Conservation (phyloP, 305 asterid species). For the Fraxinus greggii region DNA sequence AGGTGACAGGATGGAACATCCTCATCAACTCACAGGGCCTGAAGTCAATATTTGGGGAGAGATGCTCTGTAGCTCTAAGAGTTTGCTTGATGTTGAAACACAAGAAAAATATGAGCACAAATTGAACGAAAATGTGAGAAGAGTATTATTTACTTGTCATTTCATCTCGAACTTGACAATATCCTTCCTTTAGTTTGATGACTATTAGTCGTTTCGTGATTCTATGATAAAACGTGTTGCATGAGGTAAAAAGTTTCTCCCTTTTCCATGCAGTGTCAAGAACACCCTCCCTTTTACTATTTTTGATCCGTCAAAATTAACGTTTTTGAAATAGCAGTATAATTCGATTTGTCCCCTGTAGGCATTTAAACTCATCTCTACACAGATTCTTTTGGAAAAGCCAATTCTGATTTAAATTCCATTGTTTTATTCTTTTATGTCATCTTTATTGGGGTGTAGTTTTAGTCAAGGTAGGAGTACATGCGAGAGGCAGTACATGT, state of each 20-base stretch:
- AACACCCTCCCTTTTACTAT: not conserved
- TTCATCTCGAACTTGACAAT: slow-evolving; percentile 1
- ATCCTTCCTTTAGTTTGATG: not conserved
- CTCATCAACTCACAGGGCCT: slow-evolving; percentile 35
- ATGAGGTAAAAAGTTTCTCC: not conserved
- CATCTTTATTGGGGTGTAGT: not conserved
- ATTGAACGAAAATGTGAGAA: slow-evolving; percentile 40
- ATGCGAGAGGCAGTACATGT: not conserved
- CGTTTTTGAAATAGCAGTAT: not conserved
- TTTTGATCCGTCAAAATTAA: not conserved
- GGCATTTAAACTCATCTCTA: not conserved
- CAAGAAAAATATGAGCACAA: slow-evolving; percentile 31
- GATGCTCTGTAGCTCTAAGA: slow-evolving; percentile 44
- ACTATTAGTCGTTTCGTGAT: not conserved
- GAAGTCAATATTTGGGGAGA: slow-evolving; percentile 63
- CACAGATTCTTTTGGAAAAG: not conserved
- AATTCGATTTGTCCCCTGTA: not conserved
- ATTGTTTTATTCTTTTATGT: not conserved
- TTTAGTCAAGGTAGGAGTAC: not conserved
- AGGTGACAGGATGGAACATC: slow-evolving; percentile 42
- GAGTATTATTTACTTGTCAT: not conserved
- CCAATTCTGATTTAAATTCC: not conserved
- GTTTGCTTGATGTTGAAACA: slow-evolving; percentile 36
- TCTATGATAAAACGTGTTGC: not conserved
- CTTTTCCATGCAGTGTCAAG: not conserved